Base-by-base conservation (phyloP, 2,329 filamentous ascomycete species). In the Colletotrichum higginsianum region DNA sequence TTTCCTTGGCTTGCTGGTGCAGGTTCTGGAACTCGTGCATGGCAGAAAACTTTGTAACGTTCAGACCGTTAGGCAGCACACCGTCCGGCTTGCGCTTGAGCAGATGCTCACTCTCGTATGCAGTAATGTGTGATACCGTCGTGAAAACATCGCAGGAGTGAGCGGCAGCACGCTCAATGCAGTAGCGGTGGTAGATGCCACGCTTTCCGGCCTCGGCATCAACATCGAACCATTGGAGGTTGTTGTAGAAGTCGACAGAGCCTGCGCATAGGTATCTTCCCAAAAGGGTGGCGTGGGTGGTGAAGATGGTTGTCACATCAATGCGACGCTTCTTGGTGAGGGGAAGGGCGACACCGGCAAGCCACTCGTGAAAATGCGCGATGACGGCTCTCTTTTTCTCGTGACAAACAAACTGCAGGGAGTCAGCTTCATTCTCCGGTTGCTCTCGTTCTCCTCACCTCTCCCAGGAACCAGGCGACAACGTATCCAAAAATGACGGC, bases 21-120 rank as follows among this genome's bases (percentile, higher is more conserved):
- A 99, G 84, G 80, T 99, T 99, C 83, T 99, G 96, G 86, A 98
- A 98, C 83, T 99, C 96, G 86, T 99, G 96, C 78, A 98, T 95
- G 8, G 96, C 96, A 11, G 95, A 96, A 85, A 98, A 98, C 83
- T 98, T 98, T 83, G 95, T 98, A 73, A 99, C 96, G 78, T 99
- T 99, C 78, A 99, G 88, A 75, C 96, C 96, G 78, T 99, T 99
- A 76, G 96, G 96, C 76, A 98, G 84, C 8, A 99, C 96, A 52
- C 96, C 96, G 77, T 99, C 96, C 1, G 96, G 96, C 84, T 98
- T 98, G 75, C 96, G 93, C 89, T 98, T 98, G 75, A 99, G 89
- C 76, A 99, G 84, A 84, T 99, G 96, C 86, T 99, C 96, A 78
- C 94, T 97, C 84, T 99, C 96, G 83, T 97, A 98, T 12, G 96